Percentiles rank a stretch among this genome's conserved stretches.
These are phyloP conservation scores for Penicillium lagena DNA, from an alignment of 495 filamentous ascomycete genomes.

Conservation along the genomic window DNA sequence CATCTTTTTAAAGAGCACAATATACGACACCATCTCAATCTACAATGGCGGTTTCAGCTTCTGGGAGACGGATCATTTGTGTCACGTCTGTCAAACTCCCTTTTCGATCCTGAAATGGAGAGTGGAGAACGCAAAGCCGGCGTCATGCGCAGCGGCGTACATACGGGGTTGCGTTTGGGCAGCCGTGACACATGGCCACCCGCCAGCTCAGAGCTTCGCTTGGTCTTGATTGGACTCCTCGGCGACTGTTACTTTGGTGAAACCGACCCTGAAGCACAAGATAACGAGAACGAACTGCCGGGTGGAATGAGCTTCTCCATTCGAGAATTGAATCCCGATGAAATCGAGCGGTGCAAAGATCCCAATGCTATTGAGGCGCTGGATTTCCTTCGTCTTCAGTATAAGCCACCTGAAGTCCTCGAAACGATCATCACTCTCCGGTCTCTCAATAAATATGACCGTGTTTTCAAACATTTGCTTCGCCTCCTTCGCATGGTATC, in stretches of 20 bases:
- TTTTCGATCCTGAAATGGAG: constrained; percentile 81
- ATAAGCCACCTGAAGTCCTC: constrained; percentile 69
- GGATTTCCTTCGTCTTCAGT: constrained; percentile 84
- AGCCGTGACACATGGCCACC: constrained; percentile 82
- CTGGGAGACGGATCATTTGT: constrained; percentile 79
- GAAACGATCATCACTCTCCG: constrained; percentile 62
- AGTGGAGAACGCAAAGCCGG: constrained; percentile 68
- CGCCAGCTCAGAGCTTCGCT: constrained; percentile 80
- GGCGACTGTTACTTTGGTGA: constrained; percentile 59
- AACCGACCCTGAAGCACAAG: constrained; percentile 8
- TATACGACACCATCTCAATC: constrained; percentile 64
- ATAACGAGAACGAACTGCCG: constrained; percentile 51
- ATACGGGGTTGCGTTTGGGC: constrained; percentile 75
- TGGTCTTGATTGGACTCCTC: constrained; percentile 83
- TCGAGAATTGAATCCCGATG: constrained; percentile 67
- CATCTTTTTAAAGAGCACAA: constrained; percentile 71
- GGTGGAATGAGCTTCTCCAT: constrained; percentile 82
- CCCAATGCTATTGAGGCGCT: constrained; percentile 75
- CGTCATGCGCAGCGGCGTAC: constrained; percentile 58
- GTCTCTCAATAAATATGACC: constrained; percentile 72
- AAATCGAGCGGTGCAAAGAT: constrained; percentile 73
- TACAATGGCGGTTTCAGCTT: constrained; percentile 77
- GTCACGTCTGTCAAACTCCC: constrained; percentile 68
- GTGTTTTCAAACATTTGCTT: constrained; percentile 71
- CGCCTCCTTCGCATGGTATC: constrained; percentile 74